A percentile compares a stretch with the other conserved stretches of the same genome.
Evolutionary conservation across 768 basidiomycete species (phyloP).

Genomic region (Pulveroboletus sp.): DNA sequence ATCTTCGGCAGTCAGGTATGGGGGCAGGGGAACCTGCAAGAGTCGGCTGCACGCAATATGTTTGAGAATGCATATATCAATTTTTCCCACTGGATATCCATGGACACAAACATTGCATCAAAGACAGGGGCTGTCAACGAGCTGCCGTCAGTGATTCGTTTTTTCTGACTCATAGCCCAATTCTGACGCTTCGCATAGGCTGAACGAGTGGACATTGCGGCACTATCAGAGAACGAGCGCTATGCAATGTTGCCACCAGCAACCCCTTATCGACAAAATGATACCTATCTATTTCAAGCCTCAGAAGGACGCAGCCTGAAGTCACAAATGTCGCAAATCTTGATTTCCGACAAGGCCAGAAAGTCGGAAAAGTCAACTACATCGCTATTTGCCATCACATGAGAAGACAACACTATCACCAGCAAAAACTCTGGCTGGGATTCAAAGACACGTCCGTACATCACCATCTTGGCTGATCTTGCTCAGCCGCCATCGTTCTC

Average conservation of each 20-base stretch:
- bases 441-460: neutral
- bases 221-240: conserved; percentile 18
- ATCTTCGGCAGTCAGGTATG: neutral
- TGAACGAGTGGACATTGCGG: conserved; percentile 4
- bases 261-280: conserved; percentile 10
- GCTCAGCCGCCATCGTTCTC: neutral
- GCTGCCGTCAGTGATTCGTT: neutral
- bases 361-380: too few species aligned
- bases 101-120: neutral
- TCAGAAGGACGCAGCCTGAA: neutral
- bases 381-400: too few species aligned
- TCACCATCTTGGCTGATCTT: conserved; percentile 13
- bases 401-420: neutral
- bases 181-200: neutral
- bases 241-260: conserved; percentile 15
- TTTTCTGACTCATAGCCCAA: too few species aligned
- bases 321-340: conserved; percentile 7
- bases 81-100: conserved; percentile 11
- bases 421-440: neutral
- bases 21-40: neutral
- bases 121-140: too few species aligned
- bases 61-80: conserved; percentile 3
- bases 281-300: conserved; percentile 16
- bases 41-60: neutral
- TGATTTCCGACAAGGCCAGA: conserved; percentile 22